Evolutionary conservation across 768 basidiomycete genomes (phyloP).

Genomic region (Serendipita sp.): DNA sequence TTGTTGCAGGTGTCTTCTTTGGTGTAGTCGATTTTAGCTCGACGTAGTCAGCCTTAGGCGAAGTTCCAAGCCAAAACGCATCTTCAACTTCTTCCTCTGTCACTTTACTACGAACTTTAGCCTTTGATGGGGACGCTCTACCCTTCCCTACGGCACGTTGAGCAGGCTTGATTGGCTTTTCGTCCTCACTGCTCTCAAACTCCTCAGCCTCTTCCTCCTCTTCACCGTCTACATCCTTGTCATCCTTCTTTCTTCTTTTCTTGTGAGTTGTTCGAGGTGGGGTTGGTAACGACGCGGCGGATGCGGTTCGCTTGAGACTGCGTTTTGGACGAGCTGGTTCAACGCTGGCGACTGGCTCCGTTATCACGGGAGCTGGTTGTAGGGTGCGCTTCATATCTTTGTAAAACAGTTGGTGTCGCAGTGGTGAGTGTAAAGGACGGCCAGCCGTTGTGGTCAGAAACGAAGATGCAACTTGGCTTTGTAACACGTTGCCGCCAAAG

Average conservation of each 20-base stretch:
- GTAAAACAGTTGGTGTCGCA: background rate
- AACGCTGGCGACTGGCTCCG: slow-evolving; percentile 2
- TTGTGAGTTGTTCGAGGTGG: slow-evolving; percentile 41
- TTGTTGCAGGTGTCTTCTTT: background rate
- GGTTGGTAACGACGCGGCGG: slow-evolving; percentile 47
- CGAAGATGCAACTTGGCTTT: background rate
- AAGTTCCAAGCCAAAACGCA: slow-evolving; percentile 6
- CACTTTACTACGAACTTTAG: background rate
- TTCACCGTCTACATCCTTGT: slow-evolving; percentile 12
- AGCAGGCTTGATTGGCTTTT: slow-evolving; percentile 1
- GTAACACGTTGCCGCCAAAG: background rate
- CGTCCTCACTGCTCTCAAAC: slow-evolving; percentile 9
- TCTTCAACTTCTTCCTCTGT: slow-evolving; percentile 5
- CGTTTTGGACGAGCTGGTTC: slow-evolving; percentile 14
- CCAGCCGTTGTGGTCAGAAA: slow-evolving; percentile 1
- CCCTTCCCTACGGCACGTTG: background rate
- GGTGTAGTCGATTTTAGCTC: background rate
- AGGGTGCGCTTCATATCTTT: background rate
- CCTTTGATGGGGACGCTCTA: background rate
- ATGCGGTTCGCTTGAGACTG: slow-evolving; percentile 46
- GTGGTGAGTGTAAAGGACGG: background rate
- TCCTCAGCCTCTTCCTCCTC: slow-evolving; percentile 15
- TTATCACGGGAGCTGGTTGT: background rate
- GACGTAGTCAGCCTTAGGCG: background rate
- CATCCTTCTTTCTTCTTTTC: slow-evolving; percentile 10